phyloP scores from a whole-genome alignment of 805 yeast species.

The Candida tibetensis region DNA sequence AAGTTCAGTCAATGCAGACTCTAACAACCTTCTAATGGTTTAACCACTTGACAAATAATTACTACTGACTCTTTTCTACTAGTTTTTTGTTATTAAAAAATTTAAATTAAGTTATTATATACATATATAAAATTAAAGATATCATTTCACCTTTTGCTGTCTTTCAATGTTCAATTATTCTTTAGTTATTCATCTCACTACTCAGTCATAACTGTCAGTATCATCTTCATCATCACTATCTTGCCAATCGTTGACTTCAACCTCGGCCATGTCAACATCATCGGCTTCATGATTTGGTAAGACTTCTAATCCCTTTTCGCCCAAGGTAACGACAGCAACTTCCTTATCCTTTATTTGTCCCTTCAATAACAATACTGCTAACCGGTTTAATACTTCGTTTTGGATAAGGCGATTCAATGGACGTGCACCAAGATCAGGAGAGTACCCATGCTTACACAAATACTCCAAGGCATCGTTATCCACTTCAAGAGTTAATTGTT shows the following conservation, averaged over 20 bases:
- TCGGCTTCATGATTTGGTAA: conserved; percentile 78
- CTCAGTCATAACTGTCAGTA: conserved; percentile 27
- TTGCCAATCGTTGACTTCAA: conserved; percentile 58
- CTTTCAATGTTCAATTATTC: too few relatives aligned
- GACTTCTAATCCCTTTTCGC: conserved; percentile 69
- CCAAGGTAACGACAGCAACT: conserved; percentile 61
- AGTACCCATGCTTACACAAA: conserved; percentile 83
- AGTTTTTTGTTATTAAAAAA: too few relatives aligned
- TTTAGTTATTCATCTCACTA: too few relatives aligned
- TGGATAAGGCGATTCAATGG: conserved; percentile 93
- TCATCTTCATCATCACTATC: conserved; percentile 60
- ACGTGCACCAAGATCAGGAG: conserved; percentile 93
- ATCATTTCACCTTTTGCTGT: too few relatives aligned
- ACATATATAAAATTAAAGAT: too few relatives aligned
- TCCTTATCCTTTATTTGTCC: conserved; percentile 91
- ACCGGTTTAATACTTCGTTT: conserved; percentile 75
- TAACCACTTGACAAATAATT: too few relatives aligned
- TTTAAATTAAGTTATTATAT: too few relatives aligned
- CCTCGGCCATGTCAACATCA: conserved; percentile 50
- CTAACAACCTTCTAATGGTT: too few relatives aligned
- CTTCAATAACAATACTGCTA: conserved; percentile 84
- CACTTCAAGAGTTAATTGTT: conserved; percentile 68
- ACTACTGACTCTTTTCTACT: too few relatives aligned
- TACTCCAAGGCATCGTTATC: conserved; percentile 75
- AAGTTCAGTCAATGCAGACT: too few relatives aligned